These are phyloP conservation scores for Globisporangium mamillatum DNA, from an alignment of 352 stramenopile species.

Conservation along the genomic window DNA sequence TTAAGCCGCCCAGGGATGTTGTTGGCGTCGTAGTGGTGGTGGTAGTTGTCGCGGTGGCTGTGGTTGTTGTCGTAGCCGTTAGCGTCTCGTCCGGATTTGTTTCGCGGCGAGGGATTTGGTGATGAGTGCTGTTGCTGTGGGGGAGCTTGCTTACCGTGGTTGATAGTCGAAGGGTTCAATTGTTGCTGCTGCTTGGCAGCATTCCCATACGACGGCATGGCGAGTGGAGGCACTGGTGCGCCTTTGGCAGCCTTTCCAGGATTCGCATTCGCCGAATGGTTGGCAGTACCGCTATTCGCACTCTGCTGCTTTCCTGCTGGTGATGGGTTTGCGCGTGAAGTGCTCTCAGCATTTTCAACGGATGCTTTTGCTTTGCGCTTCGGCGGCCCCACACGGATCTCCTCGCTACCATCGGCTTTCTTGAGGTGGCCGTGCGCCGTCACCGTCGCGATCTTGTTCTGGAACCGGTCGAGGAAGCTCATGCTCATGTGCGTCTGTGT, in stretches of 20 bases:
- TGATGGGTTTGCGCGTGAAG: not conserved
- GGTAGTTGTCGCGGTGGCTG: conserved; percentile 19
- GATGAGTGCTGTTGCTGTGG: conserved; percentile 18
- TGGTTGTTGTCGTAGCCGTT: conserved; percentile 34
- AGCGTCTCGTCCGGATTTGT: conserved; percentile 29
- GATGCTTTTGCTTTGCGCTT: conserved; percentile 39
- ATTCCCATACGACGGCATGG: conserved; percentile 2
- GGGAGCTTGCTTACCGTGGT: conserved; percentile 1
- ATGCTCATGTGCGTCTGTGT: conserved; percentile 25
- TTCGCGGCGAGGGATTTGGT: conserved; percentile 25
- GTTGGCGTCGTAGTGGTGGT: conserved; percentile 23
- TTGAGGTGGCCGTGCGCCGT: conserved; percentile 75
- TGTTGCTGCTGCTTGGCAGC: conserved; percentile 18
- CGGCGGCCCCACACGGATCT: conserved; percentile 68
- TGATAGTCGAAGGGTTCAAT: conserved; percentile 9
- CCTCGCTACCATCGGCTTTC: conserved; percentile 75
- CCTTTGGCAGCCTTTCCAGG: conserved; percentile 2
- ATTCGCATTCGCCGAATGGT: not conserved
- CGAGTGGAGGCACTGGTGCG: conserved; percentile 9
- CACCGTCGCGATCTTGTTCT: conserved; percentile 81
- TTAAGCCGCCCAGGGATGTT: conserved; percentile 29
- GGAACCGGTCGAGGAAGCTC: conserved; percentile 84
- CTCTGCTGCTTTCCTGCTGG: conserved; percentile 14
- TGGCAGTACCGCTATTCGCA: conserved; percentile 17
- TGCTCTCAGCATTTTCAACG: not conserved